Evolutionary conservation across 768 basidiomycete genomes (phyloP).

Genomic region (Hygrocybe punicea): DNA sequence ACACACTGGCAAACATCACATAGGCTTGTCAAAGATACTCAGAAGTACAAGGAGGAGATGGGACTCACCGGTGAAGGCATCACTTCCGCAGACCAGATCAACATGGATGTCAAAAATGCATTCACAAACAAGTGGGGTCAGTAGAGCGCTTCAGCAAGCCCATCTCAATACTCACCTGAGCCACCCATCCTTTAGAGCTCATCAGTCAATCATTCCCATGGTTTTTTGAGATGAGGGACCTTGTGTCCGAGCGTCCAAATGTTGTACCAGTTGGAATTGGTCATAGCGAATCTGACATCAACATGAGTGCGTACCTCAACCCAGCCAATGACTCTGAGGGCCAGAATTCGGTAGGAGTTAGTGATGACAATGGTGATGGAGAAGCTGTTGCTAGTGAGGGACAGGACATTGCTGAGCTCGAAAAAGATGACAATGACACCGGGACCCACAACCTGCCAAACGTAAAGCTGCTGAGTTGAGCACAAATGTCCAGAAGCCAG

Average conservation of each 20-base stretch:
- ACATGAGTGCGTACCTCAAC: not conserved
- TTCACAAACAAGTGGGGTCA: conserved; percentile 13
- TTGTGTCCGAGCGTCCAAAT: not conserved
- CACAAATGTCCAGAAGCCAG: not conserved
- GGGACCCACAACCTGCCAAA: conserved; percentile 7
- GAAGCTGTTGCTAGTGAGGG: not conserved
- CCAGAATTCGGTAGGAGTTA: not conserved
- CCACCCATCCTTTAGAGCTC: not conserved
- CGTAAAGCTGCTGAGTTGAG: conserved; percentile 9
- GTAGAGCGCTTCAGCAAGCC: not conserved
- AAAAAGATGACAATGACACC: not conserved
- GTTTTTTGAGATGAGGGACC: conserved; percentile 2
- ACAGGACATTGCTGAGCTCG: not conserved
- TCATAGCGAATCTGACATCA: not conserved
- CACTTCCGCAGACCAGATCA: conserved; percentile 9
- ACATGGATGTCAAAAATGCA: conserved; percentile 8
- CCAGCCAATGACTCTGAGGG: not conserved
- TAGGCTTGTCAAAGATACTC: conserved; percentile 1
- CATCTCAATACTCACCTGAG: not conserved
- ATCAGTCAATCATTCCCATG: conserved; percentile 1
- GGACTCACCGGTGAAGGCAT: conserved; percentile 20
- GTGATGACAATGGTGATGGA: not conserved
- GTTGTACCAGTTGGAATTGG: conserved; percentile 1
- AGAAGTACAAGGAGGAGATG: not conserved
- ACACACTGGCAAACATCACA: not conserved